Conservation (phyloP, 2,329 filamentous ascomycete genomes). For the Cladosporium sp. region DNA sequence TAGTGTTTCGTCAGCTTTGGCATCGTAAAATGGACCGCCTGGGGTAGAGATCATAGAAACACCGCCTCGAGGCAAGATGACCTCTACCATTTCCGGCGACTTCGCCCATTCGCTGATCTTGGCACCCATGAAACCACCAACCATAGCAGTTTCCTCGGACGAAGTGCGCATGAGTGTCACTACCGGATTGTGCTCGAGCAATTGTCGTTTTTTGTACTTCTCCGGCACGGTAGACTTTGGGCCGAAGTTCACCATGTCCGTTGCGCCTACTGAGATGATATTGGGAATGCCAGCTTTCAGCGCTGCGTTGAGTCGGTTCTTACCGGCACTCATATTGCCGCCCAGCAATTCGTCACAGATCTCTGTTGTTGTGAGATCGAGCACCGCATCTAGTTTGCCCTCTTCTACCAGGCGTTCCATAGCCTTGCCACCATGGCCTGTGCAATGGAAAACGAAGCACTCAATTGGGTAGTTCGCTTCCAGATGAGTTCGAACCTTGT, state of each 20-base stretch:
- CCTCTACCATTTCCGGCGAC: slow-evolving; percentile 43
- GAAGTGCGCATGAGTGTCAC: slow-evolving; percentile 65
- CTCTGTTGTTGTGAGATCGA: slow-evolving; percentile 71
- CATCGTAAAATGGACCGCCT: slow-evolving; percentile 51
- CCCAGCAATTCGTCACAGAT: slow-evolving; percentile 61
- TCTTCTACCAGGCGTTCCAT: slow-evolving; percentile 63
- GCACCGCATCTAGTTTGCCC: slow-evolving; percentile 57
- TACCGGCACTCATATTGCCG: slow-evolving; percentile 59
- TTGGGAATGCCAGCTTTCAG: slow-evolving; percentile 55
- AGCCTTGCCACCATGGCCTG: slow-evolving; percentile 62
- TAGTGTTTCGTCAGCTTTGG: slow-evolving; percentile 44
- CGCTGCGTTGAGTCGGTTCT: slow-evolving; percentile 54
- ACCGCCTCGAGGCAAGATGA: slow-evolving; percentile 59
- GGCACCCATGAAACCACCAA: slow-evolving; percentile 54
- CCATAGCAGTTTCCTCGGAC: slow-evolving; percentile 49
- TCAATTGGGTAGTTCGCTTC: slow-evolving; percentile 48
- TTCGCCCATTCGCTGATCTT: slow-evolving; percentile 46
- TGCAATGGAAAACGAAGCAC: slow-evolving; percentile 65
- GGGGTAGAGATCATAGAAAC: slow-evolving; percentile 57
- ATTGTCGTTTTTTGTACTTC: slow-evolving; percentile 46
- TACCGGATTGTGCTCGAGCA: slow-evolving; percentile 63
- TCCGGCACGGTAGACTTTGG: slow-evolving; percentile 53
- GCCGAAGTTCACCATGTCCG: slow-evolving; percentile 64
- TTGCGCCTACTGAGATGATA: slow-evolving; percentile 48
- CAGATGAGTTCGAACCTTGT: slow-evolving; percentile 51